These are phyloP conservation scores for Aspergillus heteromorphus DNA, from an alignment of 495 filamentous ascomycete species.

Conservation along the genomic window DNA sequence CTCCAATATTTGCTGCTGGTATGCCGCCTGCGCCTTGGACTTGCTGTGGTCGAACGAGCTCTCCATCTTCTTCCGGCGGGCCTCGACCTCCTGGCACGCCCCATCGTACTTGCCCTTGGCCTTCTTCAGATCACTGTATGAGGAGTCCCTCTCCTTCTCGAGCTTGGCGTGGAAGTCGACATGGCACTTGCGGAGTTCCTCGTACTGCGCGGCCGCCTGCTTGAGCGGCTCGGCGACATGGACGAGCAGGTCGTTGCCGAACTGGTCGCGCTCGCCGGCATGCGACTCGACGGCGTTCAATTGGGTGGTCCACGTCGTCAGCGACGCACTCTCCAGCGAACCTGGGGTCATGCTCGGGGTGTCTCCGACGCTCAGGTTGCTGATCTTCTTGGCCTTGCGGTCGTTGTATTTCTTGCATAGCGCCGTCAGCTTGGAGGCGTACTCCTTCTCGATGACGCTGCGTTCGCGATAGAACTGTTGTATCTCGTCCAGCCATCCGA, in stretches of 20 bases:
- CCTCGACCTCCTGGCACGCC: constrained; percentile 91
- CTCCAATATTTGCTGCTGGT: constrained; percentile 82
- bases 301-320: constrained; percentile 96
- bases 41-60: constrained; percentile 79
- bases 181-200: constrained; percentile 90
- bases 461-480: constrained; percentile 96
- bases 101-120: constrained; percentile 89
- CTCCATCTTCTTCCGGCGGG: constrained; percentile 88
- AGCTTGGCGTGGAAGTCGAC: constrained; percentile 82
- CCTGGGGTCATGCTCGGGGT: constrained; percentile 89
- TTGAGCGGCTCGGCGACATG: constrained; percentile 84
- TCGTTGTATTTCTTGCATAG: constrained; percentile 95
- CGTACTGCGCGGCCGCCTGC: constrained; percentile 63
- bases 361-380: constrained; percentile 87
- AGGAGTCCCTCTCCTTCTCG: constrained; percentile 78
- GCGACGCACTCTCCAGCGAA: constrained; percentile 88
- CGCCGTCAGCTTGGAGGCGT: constrained; percentile 76
- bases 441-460: constrained; percentile 92
- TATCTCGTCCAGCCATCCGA: constrained; percentile 93
- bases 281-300: constrained; percentile 81
- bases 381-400: constrained; percentile 88
- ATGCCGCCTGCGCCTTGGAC: constrained; percentile 77
- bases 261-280: constrained; percentile 84
- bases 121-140: constrained; percentile 83
- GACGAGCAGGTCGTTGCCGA: constrained; percentile 64